Conservation (phyloP, 2,329 filamentous ascomycete species). For the Tricladium varicosporioides region DNA sequence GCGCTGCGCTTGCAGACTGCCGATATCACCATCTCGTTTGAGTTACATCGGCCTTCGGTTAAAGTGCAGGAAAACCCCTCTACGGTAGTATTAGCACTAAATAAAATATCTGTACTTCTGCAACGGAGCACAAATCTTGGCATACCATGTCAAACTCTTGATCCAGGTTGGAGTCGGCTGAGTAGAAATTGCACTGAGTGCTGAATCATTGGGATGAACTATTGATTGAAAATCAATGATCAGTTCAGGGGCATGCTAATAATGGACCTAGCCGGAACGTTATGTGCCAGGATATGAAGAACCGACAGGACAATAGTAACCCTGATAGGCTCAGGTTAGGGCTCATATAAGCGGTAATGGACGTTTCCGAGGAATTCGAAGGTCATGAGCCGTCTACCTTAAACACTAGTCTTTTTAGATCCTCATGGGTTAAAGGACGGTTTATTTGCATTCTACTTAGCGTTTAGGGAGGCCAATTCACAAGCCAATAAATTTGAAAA, state of each 20-base stretch:
- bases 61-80: background rate
- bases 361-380: background rate
- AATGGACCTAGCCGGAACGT: background rate
- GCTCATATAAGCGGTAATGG: background rate
- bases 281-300: background rate
- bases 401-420: background rate
- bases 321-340: background rate
- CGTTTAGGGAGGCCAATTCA: background rate
- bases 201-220: background rate
- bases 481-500: background rate
- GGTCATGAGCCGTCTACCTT: background rate
- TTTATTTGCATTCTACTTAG: background rate
- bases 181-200: background rate
- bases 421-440: background rate
- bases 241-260: background rate
- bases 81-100: background rate
- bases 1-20: background rate
- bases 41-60: background rate
- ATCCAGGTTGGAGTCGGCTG: background rate
- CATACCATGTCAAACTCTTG: background rate
- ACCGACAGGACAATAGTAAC: background rate
- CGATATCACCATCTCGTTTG: background rate
- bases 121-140: background rate
- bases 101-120: background rate
- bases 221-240: background rate